phyloP scores from a whole-genome alignment of 495 filamentous ascomycete species.

The Aspergillus biplanus region DNA sequence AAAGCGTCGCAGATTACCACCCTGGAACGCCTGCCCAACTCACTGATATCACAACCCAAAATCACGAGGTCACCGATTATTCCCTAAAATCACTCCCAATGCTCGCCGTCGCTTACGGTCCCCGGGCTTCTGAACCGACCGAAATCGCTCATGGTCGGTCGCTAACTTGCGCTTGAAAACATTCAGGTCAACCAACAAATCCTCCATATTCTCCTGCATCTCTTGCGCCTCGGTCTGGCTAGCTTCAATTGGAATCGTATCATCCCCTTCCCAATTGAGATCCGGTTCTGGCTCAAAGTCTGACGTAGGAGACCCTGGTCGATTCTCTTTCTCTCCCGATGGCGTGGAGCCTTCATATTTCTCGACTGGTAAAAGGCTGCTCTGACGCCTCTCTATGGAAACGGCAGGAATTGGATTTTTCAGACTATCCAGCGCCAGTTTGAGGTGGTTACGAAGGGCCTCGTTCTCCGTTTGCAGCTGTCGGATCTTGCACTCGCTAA shows the following conservation, averaged over 20 bases:
- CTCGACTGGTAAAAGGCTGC: constrained; percentile 40
- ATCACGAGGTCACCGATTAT: constrained; percentile 33
- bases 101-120: constrained; percentile 39
- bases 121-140: constrained; percentile 29
- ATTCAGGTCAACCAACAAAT: constrained; percentile 74
- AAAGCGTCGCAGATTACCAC: constrained; percentile 25
- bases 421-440: constrained; percentile 80
- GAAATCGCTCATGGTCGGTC: constrained; percentile 71
- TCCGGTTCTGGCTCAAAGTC: constrained; percentile 39
- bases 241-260: constrained; percentile 25
- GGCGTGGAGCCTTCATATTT: constrained; percentile 45
- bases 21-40: constrained; percentile 28
- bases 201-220: constrained; percentile 70
- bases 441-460: constrained; percentile 80
- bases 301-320: constrained; percentile 37
- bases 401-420: constrained; percentile 78
- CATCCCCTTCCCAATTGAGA: constrained; percentile 47
- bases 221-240: constrained; percentile 53
- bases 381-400: constrained; percentile 39
- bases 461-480: constrained; percentile 88
- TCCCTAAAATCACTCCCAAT: constrained; percentile 37
- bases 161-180: constrained; percentile 82
- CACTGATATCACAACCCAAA: constrained; percentile 16
- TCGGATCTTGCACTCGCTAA: constrained; percentile 89
- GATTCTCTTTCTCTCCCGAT: constrained; percentile 42